phyloP scores from a whole-genome alignment of 2,329 filamentous ascomycete genomes.

The Alternaria sp. region DNA sequence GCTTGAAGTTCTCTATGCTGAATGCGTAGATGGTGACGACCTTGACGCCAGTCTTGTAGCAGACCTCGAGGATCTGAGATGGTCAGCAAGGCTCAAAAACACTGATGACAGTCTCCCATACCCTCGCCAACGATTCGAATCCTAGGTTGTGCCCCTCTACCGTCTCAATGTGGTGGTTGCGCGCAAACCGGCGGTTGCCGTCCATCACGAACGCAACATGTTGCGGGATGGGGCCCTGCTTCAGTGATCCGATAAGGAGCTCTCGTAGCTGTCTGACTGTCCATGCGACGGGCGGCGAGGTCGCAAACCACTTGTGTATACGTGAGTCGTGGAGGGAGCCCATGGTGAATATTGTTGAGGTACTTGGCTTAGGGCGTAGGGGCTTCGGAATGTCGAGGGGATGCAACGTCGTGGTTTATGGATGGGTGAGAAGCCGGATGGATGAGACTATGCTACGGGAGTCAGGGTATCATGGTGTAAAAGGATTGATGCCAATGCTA shows the following conservation, averaged over 20 bases:
- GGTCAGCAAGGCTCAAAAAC: slow-evolving; percentile 41
- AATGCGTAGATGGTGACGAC: slow-evolving; percentile 98
- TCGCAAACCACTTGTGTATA: slow-evolving; percentile 76
- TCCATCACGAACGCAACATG: slow-evolving; percentile 99
- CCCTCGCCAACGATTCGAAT: slow-evolving; percentile 90
- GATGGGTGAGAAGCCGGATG: not conserved
- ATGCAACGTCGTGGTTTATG: not conserved
- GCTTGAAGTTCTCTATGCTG: slow-evolving; percentile 98
- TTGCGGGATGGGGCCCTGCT: slow-evolving; percentile 88
- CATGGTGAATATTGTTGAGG: slow-evolving; percentile 34
- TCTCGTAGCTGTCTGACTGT: slow-evolving; percentile 79
- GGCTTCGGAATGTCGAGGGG: slow-evolving; percentile 11
- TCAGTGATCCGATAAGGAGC: slow-evolving; percentile 83
- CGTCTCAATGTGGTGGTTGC: slow-evolving; percentile 90
- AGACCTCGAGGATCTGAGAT: slow-evolving; percentile 83
- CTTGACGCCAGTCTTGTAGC: slow-evolving; percentile 96
- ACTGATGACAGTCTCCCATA: slow-evolving; percentile 51
- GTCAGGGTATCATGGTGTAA: slow-evolving; percentile 27
- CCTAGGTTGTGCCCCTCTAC: slow-evolving; percentile 95
- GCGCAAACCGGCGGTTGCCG: slow-evolving; percentile 91
- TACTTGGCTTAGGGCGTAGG: slow-evolving; percentile 15
- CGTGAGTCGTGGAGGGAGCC: slow-evolving; percentile 65
- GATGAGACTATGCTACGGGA: slow-evolving; percentile 2
- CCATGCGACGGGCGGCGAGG: slow-evolving; percentile 92
- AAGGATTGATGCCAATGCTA: slow-evolving; percentile 30